A percentile compares a stretch with the other conserved stretches of the same genome.
These are phyloP conservation scores for Beauveria brongniartii DNA, from an alignment of 2,329 filamentous ascomycete genomes.

Conservation along the genomic window DNA sequence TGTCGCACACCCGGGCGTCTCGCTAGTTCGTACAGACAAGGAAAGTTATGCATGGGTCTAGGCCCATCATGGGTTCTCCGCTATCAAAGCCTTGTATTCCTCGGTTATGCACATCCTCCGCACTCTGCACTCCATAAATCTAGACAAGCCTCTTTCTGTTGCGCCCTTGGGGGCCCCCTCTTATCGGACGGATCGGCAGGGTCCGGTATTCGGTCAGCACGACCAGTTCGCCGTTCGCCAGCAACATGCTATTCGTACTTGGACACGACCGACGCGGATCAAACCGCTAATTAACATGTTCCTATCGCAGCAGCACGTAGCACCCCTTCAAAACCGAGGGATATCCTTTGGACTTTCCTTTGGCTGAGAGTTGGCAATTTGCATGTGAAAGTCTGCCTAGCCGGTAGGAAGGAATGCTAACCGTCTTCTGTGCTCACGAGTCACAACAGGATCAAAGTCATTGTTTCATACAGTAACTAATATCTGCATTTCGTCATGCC, in stretches of 20 bases:
- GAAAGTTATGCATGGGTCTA: background rate
- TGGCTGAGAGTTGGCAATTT: no score
- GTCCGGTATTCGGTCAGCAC: background rate
- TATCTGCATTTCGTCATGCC: no score
- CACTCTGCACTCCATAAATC: no score
- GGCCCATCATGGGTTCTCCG: background rate
- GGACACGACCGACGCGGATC: background rate
- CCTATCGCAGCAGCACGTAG: no score
- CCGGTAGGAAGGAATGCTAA: no score
- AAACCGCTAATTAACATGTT: no score
- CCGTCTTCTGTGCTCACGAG: no score
- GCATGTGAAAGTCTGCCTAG: no score
- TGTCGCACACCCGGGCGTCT: background rate
- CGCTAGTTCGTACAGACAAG: background rate
- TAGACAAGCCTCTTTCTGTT: background rate
- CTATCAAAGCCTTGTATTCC: background rate
- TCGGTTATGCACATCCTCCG: background rate
- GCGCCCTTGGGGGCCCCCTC: background rate
- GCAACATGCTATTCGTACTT: background rate
- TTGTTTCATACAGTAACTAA: no score
- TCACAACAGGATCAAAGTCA: no score
- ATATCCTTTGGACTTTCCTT: no score
- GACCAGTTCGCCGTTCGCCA: background rate
- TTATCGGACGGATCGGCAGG: background rate
- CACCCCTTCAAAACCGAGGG: no score